phyloP scores from a whole-genome alignment of 2,329 filamentous ascomycete genomes.

The Fusarium sp. region DNA sequence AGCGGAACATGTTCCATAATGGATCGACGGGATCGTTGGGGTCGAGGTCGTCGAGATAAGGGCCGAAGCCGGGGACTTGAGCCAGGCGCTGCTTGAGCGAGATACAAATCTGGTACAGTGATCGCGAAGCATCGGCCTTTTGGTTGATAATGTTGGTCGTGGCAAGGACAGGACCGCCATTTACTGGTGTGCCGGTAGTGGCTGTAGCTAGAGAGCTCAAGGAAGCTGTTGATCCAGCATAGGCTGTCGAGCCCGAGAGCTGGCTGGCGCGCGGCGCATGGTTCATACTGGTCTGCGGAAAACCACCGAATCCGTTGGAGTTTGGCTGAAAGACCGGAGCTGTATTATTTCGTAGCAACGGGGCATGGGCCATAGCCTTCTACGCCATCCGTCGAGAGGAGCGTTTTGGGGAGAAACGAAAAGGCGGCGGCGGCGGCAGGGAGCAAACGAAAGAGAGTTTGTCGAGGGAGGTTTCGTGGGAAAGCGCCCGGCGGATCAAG shows the following conservation, averaged over 20 bases:
- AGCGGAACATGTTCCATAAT: conserved; percentile 87
- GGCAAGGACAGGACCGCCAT: conserved; percentile 62
- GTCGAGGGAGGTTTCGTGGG: conserved; percentile 33
- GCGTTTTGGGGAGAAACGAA: conserved; percentile 11
- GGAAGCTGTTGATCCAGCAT: conserved; percentile 65
- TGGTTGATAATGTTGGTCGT: conserved; percentile 74
- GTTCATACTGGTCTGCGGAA: conserved; percentile 62
- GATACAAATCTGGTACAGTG: conserved; percentile 95
- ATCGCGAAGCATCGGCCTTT: conserved; percentile 89
- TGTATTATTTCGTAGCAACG: conserved; percentile 69
- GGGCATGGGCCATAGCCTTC: conserved; percentile 69
- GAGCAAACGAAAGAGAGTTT: conserved; percentile 12
- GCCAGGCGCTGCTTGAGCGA: conserved; percentile 83
- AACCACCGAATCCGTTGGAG: conserved; percentile 60
- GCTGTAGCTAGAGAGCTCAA: conserved; percentile 62
- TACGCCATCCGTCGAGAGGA: conserved; percentile 56
- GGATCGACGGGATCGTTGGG: conserved; percentile 84
- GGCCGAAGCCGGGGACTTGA: conserved; percentile 85
- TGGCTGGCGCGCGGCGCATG: conserved; percentile 69
- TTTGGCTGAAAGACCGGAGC: conserved; percentile 65
- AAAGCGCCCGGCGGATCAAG: conserved; percentile 15
- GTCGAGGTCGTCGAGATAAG: conserved; percentile 78
- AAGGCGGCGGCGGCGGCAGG: conserved; percentile 21
- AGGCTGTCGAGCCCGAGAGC: conserved; percentile 70
- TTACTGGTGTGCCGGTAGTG: conserved; percentile 59